Evolutionary conservation across 345 rosid genomes (phyloP), one percentile per base, ranked within the genome.

Genomic region (Acer negundo): DNA sequence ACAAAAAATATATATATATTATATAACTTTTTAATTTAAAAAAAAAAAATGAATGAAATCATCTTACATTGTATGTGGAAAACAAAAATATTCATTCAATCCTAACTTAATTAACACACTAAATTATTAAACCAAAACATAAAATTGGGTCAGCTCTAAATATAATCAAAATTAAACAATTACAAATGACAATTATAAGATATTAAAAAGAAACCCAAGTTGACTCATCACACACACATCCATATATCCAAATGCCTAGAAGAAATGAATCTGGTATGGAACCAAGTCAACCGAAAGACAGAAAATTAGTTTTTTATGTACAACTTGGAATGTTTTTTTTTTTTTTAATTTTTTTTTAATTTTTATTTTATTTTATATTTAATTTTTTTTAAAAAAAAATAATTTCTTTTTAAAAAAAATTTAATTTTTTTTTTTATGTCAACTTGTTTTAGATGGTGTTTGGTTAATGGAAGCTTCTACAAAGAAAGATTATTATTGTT

Each of bases 301-400:
- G 22, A 20, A 38, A 16, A 10, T 8, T 49, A 49, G 16, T 59
- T 74, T 64, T 71, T 16, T 40, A 61, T 23, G 13, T 64, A 31
- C 86, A 76, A 84, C 66, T 74, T 74, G 81, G 62, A 28, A 68
- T 46, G n/a, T 42, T 42, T 62, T 62, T 53, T 53, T 62, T 67
- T n/a, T n/a, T n/a, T n/a, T n/a, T n/a, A n/a, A 44, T 55, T 67
- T 53, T 53, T 66, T 35, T 65, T 4, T 5, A 26, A n/a, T n/a
- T n/a, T n/a, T n/a, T n/a, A n/a, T n/a, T n/a, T n/a, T n/a, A n/a
- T n/a, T n/a, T n/a, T n/a, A n/a, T n/a, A n/a, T n/a, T n/a, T n/a
- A n/a, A n/a, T n/a, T n/a, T n/a, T n/a, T n/a, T n/a, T n/a, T n/a
- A n/a, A n/a, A n/a, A n/a, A n/a, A n/a, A n/a, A n/a, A n/a, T n/a